These are phyloP conservation scores for Fusarium chlamydosporum DNA, from an alignment of 2,329 filamentous ascomycete species.

Conservation along the genomic window DNA sequence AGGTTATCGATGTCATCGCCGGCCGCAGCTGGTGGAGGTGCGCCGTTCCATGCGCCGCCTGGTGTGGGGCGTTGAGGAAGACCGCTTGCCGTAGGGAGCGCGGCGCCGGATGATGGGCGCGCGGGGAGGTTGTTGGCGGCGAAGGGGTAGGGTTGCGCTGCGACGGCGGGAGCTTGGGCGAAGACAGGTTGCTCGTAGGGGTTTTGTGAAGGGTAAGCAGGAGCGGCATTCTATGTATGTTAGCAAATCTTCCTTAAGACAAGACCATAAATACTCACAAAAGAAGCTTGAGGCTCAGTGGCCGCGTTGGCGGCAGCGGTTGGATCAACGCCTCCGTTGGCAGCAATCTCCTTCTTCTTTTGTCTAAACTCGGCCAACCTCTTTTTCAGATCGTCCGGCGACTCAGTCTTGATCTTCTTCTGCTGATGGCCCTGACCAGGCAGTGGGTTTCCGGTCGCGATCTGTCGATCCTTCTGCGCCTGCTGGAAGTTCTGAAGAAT, in stretches of 20 bases:
- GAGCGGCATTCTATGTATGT: constrained; percentile 56
- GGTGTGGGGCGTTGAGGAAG: constrained; percentile 62
- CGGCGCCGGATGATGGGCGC: constrained; percentile 59
- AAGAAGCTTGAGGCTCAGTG: constrained; percentile 66
- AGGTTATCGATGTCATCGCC: constrained; percentile 76
- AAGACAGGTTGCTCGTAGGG: constrained; percentile 34
- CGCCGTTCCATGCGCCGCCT: constrained; percentile 51
- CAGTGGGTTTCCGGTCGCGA: constrained; percentile 85
- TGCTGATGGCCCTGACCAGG: constrained; percentile 69
- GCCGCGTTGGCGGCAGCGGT: constrained; percentile 40
- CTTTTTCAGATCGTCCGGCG: constrained; percentile 82
- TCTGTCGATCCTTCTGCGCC: constrained; percentile 84
- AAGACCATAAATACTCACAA: constrained; percentile 64
- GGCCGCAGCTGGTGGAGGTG: constrained; percentile 46
- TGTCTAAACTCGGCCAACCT: constrained; percentile 83
- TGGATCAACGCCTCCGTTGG: constrained; percentile 61
- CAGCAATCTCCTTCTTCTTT: constrained; percentile 71
- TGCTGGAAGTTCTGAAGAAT: constrained; percentile 89
- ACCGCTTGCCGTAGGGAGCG: constrained; percentile 56
- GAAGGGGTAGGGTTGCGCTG: constrained; percentile 53
- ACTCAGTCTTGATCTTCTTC: constrained; percentile 81
- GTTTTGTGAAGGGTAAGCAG: constrained; percentile 52
- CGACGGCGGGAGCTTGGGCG: constrained; percentile 42
- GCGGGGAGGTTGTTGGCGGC: constrained; percentile 62
- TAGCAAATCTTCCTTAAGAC: constrained; percentile 19